phyloP scores from a whole-genome alignment of 306 rosid species.

The Prunus dulcis region DNA sequence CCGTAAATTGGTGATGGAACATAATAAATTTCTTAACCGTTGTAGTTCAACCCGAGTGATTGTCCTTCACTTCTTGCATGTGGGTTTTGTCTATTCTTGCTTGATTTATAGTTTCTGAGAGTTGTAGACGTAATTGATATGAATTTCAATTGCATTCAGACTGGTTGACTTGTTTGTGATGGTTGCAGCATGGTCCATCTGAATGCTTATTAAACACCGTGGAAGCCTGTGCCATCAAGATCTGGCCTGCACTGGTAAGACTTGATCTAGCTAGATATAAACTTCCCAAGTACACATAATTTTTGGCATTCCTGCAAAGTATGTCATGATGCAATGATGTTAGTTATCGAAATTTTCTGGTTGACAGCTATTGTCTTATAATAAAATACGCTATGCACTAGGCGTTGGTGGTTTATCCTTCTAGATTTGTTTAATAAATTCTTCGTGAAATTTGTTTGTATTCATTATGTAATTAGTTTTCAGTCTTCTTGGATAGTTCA shows the following conservation, averaged over 20 bases:
- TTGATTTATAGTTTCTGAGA: not conserved
- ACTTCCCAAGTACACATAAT: not conserved
- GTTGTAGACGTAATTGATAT: not conserved
- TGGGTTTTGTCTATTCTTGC: not conserved
- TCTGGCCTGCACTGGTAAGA: slow-evolving; percentile 79
- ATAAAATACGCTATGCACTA: not conserved
- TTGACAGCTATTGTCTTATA: not conserved
- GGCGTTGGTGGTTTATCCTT: not conserved
- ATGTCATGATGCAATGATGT: not conserved
- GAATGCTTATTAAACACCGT: slow-evolving; percentile 85
- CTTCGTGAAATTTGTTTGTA: not conserved
- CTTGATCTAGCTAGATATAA: not conserved
- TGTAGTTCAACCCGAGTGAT: not conserved
- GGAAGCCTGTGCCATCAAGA: slow-evolving; percentile 78
- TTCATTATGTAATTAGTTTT: not conserved
- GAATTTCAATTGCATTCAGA: not conserved
- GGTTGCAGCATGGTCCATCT: slow-evolving; percentile 71
- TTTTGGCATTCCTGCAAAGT: not conserved
- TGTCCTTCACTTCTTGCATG: not conserved
- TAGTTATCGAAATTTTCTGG: not conserved
- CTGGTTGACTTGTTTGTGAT: slow-evolving; percentile 10
- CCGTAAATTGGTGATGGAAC: not conserved
- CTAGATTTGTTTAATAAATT: not conserved
- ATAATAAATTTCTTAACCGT: not conserved
- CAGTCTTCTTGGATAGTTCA: not conserved